Evolutionary conservation across 2,329 filamentous ascomycete species (phyloP).

Genomic region (Penicillium sp.): DNA sequence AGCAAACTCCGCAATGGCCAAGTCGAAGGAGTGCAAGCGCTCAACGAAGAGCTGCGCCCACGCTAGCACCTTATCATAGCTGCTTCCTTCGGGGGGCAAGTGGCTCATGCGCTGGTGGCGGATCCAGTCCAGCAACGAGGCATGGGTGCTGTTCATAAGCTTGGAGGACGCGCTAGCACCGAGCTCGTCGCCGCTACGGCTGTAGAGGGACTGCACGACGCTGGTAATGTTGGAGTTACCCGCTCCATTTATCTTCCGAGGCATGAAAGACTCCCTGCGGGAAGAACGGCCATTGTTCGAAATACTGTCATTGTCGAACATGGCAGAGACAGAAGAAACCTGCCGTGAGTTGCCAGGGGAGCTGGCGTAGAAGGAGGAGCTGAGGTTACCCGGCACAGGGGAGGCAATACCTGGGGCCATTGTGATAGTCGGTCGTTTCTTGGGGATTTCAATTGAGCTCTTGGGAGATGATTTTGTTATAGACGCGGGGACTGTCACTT

Average conservation of each 20-base stretch:
- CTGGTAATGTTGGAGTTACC: constrained; percentile 31
- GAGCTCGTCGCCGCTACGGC: constrained; percentile 31
- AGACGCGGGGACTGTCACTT: constrained; percentile 7
- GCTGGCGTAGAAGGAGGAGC: constrained; percentile 16
- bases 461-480: constrained; percentile 6
- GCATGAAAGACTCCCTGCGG: constrained; percentile 17
- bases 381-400: constrained; percentile 18
- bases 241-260: constrained; percentile 13
- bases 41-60: constrained; percentile 43
- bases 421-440: constrained; percentile 1
- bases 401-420: constrained; percentile 23
- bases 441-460: constrained; percentile 3
- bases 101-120: constrained; percentile 39
- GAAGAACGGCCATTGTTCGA: constrained; percentile 22
- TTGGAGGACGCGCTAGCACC: constrained; percentile 28
- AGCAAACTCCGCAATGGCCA: constrained; percentile 37
- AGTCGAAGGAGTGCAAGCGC: constrained; percentile 38
- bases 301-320: constrained; percentile 22
- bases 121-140: constrained; percentile 39
- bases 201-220: constrained; percentile 31
- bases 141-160: constrained; percentile 27
- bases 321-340: constrained; percentile 14
- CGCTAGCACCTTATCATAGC: constrained; percentile 42
- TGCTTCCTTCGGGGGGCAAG: constrained; percentile 42
- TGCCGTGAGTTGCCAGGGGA: constrained; percentile 16